Conservation (phyloP, 768 basidiomycete genomes). For the Kwoniella bestiolae region DNA sequence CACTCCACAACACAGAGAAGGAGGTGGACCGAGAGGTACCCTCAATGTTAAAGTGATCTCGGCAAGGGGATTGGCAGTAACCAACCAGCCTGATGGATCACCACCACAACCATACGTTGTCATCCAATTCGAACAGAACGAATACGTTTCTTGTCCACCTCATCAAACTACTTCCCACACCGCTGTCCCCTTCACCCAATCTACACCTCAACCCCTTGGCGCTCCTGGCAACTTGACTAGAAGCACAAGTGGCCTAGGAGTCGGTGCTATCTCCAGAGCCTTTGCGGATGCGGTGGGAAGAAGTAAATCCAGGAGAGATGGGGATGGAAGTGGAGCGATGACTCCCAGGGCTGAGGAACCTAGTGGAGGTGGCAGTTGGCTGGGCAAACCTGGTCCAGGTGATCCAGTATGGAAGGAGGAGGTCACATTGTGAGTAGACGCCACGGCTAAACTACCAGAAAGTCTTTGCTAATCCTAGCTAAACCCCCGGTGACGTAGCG, state of each 20-base stretch:
- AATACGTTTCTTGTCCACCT: slow-evolving; percentile 78
- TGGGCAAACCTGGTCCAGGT: slow-evolving; percentile 59
- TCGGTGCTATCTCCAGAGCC: slow-evolving; percentile 53
- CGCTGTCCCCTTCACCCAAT: slow-evolving; percentile 49
- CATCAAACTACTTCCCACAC: slow-evolving; percentile 40
- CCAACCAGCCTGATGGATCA: slow-evolving; percentile 61
- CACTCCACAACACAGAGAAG: slow-evolving; percentile 23
- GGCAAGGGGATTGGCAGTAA: slow-evolving; percentile 79
- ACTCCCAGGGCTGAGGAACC: slow-evolving; percentile 48
- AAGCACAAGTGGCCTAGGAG: slow-evolving; percentile 49
- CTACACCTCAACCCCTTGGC: slow-evolving; percentile 45
- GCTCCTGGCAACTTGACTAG: slow-evolving; percentile 43
- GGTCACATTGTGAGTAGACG: slow-evolving; percentile 85
- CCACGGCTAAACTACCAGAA: too few species aligned
- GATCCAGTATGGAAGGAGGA: slow-evolving; percentile 99
- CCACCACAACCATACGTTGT: slow-evolving; percentile 72
- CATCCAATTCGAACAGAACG: slow-evolving; percentile 98
- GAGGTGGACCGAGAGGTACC: slow-evolving; percentile 62
- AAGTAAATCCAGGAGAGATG: slow-evolving; percentile 36
- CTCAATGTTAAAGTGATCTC: slow-evolving; percentile 95
- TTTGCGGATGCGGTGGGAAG: slow-evolving; percentile 57
- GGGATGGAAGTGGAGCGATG: slow-evolving; percentile 40
- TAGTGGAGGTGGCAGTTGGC: slow-evolving; percentile 35
- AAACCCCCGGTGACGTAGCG: slow-evolving; percentile 64
- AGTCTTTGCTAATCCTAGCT: neutral